Evolutionary conservation across 2,329 filamentous ascomycete species (phyloP).

Genomic region (Diaporthe longicolla): DNA sequence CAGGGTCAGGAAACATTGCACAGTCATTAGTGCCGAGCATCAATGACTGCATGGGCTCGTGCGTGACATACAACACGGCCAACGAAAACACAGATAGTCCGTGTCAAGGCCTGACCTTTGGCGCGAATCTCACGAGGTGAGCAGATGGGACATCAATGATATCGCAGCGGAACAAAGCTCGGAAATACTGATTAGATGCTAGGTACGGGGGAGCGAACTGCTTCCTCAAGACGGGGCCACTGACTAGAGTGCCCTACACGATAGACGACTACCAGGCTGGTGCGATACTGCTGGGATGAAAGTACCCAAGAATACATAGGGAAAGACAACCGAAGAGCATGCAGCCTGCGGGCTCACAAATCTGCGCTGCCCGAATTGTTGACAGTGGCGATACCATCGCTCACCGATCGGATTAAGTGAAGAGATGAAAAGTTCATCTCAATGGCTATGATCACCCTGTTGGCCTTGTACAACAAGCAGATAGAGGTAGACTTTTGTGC

Average conservation of each 20-base stretch:
- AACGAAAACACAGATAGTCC: neutral
- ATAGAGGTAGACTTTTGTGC: neutral
- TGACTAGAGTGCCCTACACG: constrained; percentile 12
- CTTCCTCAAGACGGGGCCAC: constrained; percentile 26
- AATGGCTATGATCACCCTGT: neutral
- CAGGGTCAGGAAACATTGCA: constrained; percentile 1
- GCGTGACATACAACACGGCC: neutral
- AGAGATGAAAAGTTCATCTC: too few relatives aligned
- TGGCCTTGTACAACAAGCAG: neutral
- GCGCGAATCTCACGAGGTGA: constrained; percentile 28
- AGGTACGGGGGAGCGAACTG: constrained; percentile 26
- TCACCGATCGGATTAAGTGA: neutral
- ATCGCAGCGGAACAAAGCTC: too few relatives aligned
- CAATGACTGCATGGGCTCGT: constrained; percentile 20
- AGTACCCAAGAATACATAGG: too few relatives aligned
- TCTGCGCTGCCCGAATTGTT: neutral
- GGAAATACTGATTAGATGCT: neutral
- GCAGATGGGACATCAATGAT: neutral
- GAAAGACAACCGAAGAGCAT: neutral
- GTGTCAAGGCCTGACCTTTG: constrained; percentile 34
- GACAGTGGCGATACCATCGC: neutral
- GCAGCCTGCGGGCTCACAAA: neutral
- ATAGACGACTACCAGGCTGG: constrained; percentile 22
- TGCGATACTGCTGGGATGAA: constrained; percentile 16
- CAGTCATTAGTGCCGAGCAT: constrained; percentile 19